phyloP scores from a whole-genome alignment of 2,329 filamentous ascomycete species.

The Colletotrichum sp. region DNA sequence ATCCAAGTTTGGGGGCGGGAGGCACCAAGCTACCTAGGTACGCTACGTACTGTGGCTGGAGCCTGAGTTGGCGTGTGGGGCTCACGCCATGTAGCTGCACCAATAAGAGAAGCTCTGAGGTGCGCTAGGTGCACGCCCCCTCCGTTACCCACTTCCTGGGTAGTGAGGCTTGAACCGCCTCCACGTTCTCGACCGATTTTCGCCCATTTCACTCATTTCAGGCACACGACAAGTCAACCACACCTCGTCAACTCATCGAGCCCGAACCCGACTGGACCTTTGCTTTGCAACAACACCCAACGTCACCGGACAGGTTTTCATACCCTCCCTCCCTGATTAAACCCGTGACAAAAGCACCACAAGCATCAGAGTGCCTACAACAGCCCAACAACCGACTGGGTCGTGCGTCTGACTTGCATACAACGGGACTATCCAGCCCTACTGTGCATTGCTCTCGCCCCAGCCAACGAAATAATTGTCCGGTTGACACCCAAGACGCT shows the following conservation, averaged over 20 bases:
- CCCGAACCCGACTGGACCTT: neutral
- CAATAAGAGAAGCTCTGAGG: neutral
- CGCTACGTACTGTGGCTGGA: constrained; percentile 4
- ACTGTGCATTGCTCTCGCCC: neutral
- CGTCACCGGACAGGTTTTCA: neutral
- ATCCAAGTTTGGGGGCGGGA: neutral
- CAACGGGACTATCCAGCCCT: constrained; percentile 17
- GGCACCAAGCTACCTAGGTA: neutral
- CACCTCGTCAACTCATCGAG: neutral
- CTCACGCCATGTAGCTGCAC: neutral
- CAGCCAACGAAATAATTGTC: constrained; percentile 8
- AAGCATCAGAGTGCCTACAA: neutral
- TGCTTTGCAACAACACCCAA: neutral
- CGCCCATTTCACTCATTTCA: neutral
- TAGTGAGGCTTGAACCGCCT: constrained; percentile 14
- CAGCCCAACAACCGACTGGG: constrained; percentile 12
- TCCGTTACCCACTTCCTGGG: constrained; percentile 18
- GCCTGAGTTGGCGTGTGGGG: neutral
- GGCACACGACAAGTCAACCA: constrained; percentile 8
- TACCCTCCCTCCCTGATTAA: neutral
- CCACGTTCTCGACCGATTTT: constrained; percentile 14
- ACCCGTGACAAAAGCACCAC: neutral
- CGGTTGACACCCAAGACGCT: neutral
- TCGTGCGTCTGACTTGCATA: constrained; percentile 20
- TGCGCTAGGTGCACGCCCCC: constrained; percentile 2